Conservation (phyloP, 2,329 filamentous ascomycete species). For the Metarhizium humberi region DNA sequence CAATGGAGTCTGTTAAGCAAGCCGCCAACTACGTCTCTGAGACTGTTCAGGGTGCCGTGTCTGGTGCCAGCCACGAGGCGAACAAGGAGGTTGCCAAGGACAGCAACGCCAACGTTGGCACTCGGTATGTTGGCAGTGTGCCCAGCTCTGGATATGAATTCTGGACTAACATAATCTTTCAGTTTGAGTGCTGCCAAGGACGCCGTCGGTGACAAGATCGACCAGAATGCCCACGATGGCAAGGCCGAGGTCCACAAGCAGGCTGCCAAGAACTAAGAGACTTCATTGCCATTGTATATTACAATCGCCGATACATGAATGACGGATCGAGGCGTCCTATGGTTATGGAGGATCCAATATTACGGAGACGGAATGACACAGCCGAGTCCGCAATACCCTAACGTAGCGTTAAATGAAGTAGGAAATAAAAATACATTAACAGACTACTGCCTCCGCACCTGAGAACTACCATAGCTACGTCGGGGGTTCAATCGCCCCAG, state of each 20-base stretch:
- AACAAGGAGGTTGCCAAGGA: conserved; percentile 64
- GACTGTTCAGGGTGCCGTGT: conserved; percentile 47
- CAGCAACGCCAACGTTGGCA: conserved; percentile 38
- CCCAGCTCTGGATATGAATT: background rate
- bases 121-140: conserved; percentile 34
- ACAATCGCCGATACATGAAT: background rate
- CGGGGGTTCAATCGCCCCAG: no score
- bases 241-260: conserved; percentile 35
- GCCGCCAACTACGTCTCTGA: conserved; percentile 62
- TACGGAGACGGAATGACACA: background rate
- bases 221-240: conserved; percentile 29
- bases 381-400: background rate
- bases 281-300: background rate
- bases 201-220: conserved; percentile 38
- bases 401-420: background rate
- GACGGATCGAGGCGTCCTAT: background rate
- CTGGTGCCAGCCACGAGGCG: conserved; percentile 55
- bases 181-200: conserved; percentile 39
- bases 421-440: no score
- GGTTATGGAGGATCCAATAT: background rate
- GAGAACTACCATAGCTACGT: no score
- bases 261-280: conserved; percentile 19
- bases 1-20: conserved; percentile 48
- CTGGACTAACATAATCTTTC: background rate
- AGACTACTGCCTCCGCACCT: no score